Conservation (phyloP, 129 eudicot species). For the Centrapalus pauciflorus region DNA sequence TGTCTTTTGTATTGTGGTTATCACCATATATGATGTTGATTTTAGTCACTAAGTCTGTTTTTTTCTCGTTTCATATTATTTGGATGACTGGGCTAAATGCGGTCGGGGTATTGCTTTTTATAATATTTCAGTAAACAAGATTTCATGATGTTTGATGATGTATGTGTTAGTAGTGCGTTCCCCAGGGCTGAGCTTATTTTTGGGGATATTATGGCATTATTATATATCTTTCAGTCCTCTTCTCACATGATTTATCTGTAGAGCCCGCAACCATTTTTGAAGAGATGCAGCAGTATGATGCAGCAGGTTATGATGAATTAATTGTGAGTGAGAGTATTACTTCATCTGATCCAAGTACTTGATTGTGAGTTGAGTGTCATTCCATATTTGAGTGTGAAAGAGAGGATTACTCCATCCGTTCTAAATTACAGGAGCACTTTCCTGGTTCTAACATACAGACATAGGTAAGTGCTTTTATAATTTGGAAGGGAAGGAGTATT, state of each 20-base stretch:
- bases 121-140: neutral
- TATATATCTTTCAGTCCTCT: neutral
- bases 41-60: neutral
- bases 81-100: neutral
- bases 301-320: neutral
- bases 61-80: neutral
- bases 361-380: neutral
- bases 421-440: slow-evolving; percentile 38
- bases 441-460: slow-evolving; percentile 12
- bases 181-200: slow-evolving; percentile 19
- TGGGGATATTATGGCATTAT: slow-evolving; percentile 16
- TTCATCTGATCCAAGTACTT: neutral
- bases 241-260: neutral
- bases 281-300: slow-evolving; percentile 21
- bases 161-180: slow-evolving; percentile 17
- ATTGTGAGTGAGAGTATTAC: slow-evolving; percentile 8
- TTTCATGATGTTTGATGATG: slow-evolving; percentile 5
- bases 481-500: slow-evolving; percentile 37
- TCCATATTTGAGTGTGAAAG: neutral
- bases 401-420: slow-evolving; percentile 29
- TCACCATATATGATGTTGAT: neutral
- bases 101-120: neutral
- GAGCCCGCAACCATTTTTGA: slow-evolving; percentile 18
- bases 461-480: slow-evolving; percentile 36
- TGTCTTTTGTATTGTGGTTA: neutral